Evolutionary conservation across 805 yeast species (phyloP).

Genomic region (Yamadazyma nakazawae): DNA sequence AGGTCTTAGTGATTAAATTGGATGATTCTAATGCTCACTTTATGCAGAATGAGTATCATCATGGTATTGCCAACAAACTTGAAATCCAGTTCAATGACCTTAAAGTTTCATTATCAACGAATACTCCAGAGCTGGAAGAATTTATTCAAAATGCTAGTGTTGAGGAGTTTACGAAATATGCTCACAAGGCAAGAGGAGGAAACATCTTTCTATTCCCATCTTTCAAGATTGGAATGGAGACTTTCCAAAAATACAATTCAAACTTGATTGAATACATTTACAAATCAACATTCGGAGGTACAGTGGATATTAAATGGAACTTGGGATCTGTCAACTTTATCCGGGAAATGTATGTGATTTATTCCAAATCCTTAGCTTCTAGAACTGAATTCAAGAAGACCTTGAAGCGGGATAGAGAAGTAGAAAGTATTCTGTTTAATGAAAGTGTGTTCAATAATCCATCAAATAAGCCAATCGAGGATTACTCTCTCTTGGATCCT

Average conservation of each 20-base stretch:
- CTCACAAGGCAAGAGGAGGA: conserved; percentile 70
- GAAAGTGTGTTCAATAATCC: conserved; percentile 10
- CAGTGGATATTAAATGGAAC: conserved; percentile 92
- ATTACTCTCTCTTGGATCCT: background rate
- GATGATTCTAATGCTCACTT: conserved; percentile 54
- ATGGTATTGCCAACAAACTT: conserved; percentile 53
- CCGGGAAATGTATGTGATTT: conserved; percentile 88
- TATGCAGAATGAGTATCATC: conserved; percentile 44
- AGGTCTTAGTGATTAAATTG: conserved; percentile 62
- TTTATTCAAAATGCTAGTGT: conserved; percentile 45
- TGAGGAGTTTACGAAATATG: conserved; percentile 52
- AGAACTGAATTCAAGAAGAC: conserved; percentile 40
- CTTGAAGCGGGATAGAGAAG: conserved; percentile 25
- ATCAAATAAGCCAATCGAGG: background rate
- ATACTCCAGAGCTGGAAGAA: conserved; percentile 49
- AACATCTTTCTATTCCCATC: conserved; percentile 78
- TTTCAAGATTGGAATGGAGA: conserved; percentile 68
- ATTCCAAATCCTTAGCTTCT: conserved; percentile 67
- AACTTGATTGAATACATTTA: conserved; percentile 63
- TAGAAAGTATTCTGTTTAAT: conserved; percentile 14
- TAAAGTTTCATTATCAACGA: conserved; percentile 63
- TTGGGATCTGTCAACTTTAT: conserved; percentile 87
- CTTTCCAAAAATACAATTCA: conserved; percentile 55
- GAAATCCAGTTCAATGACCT: conserved; percentile 61
- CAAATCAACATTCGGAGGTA: conserved; percentile 77